These are phyloP conservation scores for Protomyces arabidopsidicola DNA, from an alignment of 1,139 yeast species.

Conservation along the genomic window DNA sequence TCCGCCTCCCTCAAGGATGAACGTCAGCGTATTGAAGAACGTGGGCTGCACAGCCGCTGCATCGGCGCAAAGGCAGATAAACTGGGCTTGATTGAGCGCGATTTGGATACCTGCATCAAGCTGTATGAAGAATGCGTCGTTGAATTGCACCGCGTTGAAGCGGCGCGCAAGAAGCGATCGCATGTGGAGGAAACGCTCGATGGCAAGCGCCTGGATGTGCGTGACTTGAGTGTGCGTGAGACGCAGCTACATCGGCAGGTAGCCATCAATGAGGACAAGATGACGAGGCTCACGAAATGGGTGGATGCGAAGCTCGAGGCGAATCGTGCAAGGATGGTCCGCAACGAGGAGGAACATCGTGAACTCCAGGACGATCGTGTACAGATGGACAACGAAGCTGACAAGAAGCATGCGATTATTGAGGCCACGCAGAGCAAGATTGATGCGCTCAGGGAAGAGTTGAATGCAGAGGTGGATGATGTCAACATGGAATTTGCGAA, in stretches of 20 bases:
- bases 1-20: constrained; percentile 48
- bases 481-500: constrained; percentile 54
- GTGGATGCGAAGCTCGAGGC: constrained; percentile 48
- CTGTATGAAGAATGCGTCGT: constrained; percentile 53
- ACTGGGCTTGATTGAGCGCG: constrained; percentile 53
- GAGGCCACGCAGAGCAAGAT: constrained; percentile 46
- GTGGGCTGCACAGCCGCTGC: constrained; percentile 52
- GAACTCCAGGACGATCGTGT: constrained; percentile 51
- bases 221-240: constrained; percentile 48
- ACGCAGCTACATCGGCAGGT: constrained; percentile 48
- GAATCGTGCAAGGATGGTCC: constrained; percentile 47
- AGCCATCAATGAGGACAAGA: constrained; percentile 52
- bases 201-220: constrained; percentile 46
- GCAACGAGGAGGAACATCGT: constrained; percentile 49
- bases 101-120: constrained; percentile 48
- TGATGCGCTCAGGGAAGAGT: constrained; percentile 44
- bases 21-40: constrained; percentile 43
- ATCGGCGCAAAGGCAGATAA: constrained; percentile 57
- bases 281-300: constrained; percentile 49
- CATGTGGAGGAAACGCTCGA: constrained; percentile 50
- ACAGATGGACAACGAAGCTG: constrained; percentile 51
- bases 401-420: constrained; percentile 49
- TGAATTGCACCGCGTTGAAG: constrained; percentile 51
- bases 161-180: constrained; percentile 43
- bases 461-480: constrained; percentile 53